Base-by-base conservation (phyloP, 2,329 filamentous ascomycete genomes). In the Fusarium coicis region DNA sequence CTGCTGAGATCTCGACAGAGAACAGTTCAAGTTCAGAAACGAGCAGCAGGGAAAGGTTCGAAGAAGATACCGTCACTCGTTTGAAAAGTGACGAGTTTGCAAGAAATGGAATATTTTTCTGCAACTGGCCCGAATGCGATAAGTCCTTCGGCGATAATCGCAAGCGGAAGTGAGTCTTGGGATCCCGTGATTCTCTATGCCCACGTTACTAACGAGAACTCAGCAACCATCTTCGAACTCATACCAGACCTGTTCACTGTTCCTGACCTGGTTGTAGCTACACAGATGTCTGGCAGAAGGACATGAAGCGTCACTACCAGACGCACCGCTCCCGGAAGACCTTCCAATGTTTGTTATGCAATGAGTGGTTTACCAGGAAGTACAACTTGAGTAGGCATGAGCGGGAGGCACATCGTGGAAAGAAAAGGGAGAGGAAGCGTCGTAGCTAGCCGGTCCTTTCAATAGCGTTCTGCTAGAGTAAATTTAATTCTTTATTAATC, bases 161-260 rank as follows among this genome's bases (percentile, higher is more conserved):
- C 67, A 23, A 36, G 16, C 56, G 74, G 40, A 76, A 61, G 74
- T 77, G 19, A 53, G 74, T 16, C 34, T 14, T 21, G 16, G 28
- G 15, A 19, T 7, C n/a, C 9, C 7, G 15, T 8, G 2, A 28
- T 11, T 32, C n/a, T 26, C 14, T 15, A 19, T 36, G 5, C 4
- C 8, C 19, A 4, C 19, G 15, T 36, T 2, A 12, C 47, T 76
- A 44, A 76, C 42, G 10, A 2, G 34, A 39, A 18, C 11, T 10
- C 12, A 76, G 74, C 5, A 76, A 73, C n/a, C 74, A 76, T 58
- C 66, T 76, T 57, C 65, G 74, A 23, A 65, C 43, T 21, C 74
- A 76, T 42, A 40, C 26, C 9, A 70, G 62, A 34, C 74, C 74
- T 44, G 73, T 77, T 32, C 30, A 46, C n/a, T 76, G 74, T 59